Conservation (phyloP, 2,329 filamentous ascomycete species). For the Pestalotiopsis sp. region DNA sequence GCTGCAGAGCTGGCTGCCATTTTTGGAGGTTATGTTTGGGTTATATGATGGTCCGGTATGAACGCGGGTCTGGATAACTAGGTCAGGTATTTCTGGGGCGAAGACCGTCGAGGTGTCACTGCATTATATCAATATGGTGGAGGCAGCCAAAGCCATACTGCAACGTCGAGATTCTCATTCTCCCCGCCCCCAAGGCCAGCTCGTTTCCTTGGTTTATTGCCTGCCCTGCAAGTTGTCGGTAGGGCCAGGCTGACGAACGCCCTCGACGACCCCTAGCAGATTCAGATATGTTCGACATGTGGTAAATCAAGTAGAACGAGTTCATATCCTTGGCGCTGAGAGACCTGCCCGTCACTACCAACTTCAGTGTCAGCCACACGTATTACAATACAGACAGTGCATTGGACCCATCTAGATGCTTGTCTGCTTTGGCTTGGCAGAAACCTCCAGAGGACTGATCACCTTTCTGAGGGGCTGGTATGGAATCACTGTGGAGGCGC, state of each 20-base stretch:
- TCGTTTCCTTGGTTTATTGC: not conserved
- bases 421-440: not conserved
- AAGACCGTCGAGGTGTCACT: not conserved
- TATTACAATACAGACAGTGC: not conserved
- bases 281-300: constrained; percentile 6
- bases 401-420: not conserved
- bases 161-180: not conserved
- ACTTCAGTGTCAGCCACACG: not conserved
- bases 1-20: not conserved
- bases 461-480: not conserved
- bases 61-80: not conserved
- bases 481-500: not conserved
- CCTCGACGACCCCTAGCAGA: not conserved
- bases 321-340: not conserved
- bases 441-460: not conserved
- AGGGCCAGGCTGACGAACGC: not conserved
- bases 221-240: not conserved
- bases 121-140: constrained; percentile 1
- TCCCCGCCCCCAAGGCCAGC: not conserved
- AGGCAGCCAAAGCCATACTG: not conserved
- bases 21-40: not conserved
- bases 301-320: not conserved
- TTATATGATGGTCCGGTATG: not conserved
- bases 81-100: not conserved
- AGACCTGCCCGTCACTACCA: not conserved